These are phyloP conservation scores for Moricandia moricandioides DNA, from an alignment of 345 rosid species.

Conservation along the genomic window DNA sequence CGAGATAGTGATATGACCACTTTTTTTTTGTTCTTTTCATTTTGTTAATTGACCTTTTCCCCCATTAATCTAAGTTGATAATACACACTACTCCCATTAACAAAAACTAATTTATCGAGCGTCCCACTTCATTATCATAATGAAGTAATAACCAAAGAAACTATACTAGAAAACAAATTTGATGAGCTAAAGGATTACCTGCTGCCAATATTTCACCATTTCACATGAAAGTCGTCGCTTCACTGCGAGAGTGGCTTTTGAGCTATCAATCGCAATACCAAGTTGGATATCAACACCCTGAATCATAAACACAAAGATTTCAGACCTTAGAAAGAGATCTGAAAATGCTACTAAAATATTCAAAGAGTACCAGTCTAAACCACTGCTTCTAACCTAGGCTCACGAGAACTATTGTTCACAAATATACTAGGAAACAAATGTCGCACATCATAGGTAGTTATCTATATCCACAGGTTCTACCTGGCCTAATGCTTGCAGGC, in stretches of 20 bases:
- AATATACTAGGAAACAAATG: slow-evolving; percentile 9
- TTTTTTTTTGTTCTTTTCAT: background rate
- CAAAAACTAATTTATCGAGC: background rate
- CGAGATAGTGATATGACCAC: slow-evolving; percentile 22
- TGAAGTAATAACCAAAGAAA: background rate
- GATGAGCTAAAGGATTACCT: slow-evolving; percentile 49
- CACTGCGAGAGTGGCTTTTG: slow-evolving; percentile 98
- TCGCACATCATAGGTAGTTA: background rate
- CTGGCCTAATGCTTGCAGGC: slow-evolving; percentile 96
- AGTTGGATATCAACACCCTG: slow-evolving; percentile 98
- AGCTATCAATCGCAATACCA: slow-evolving; percentile 96
- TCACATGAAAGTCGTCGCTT: slow-evolving; percentile 99
- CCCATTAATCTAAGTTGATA: slow-evolving; percentile 21
- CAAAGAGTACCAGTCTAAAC: background rate
- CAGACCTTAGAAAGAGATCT: slow-evolving; percentile 1
- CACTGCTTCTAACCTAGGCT: slow-evolving; percentile 1
- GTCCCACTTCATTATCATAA: background rate
- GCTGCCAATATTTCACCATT: slow-evolving; percentile 99
- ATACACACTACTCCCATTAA: slow-evolving; percentile 23
- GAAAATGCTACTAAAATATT: background rate
- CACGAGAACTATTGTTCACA: background rate
- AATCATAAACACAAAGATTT: slow-evolving; percentile 12
- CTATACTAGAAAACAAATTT: background rate
- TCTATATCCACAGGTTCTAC: slow-evolving; percentile 37
- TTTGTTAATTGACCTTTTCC: background rate